These are phyloP conservation scores for Chernovozyma aurita DNA, from an alignment of 1,139 yeast species.

Conservation along the genomic window DNA sequence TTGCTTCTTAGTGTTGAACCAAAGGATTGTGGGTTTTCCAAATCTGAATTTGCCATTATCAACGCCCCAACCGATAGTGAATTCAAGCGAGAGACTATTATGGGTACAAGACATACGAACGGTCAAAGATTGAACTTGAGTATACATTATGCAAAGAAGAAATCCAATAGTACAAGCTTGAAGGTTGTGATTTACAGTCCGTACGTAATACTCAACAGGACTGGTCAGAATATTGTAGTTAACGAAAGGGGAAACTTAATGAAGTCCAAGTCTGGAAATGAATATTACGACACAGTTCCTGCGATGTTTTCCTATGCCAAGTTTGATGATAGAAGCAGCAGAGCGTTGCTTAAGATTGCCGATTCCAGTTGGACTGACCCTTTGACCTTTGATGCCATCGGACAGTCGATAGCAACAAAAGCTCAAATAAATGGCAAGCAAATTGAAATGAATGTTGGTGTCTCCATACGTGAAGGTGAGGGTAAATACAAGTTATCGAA, in stretches of 20 bases:
- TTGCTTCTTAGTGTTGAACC: conserved; percentile 73
- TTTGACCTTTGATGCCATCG: conserved; percentile 85
- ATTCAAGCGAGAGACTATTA: conserved; percentile 50
- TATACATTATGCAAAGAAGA: conserved; percentile 57
- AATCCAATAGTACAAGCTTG: conserved; percentile 44
- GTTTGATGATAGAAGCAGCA: conserved; percentile 52
- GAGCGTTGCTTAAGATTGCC: conserved; percentile 66
- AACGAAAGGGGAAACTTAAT: conserved; percentile 50
- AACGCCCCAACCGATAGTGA: conserved; percentile 54
- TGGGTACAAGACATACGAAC: conserved; percentile 45
- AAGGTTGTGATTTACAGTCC: conserved; percentile 77
- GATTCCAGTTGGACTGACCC: conserved; percentile 77
- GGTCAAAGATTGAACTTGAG: conserved; percentile 66
- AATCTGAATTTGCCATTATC: conserved; percentile 79
- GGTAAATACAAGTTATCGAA: conserved; percentile 79
- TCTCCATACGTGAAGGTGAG: conserved; percentile 76
- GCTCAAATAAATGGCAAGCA: conserved; percentile 57
- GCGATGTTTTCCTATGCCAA: conserved; percentile 81
- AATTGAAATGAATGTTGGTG: conserved; percentile 71
- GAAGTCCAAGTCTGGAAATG: not conserved
- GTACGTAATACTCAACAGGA: conserved; percentile 74
- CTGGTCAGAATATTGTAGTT: conserved; percentile 63
- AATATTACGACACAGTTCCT: conserved; percentile 32
- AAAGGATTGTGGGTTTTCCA: conserved; percentile 51
- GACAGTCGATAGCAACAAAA: conserved; percentile 67